Evolutionary conservation across 306 rosid species (phyloP), one percentile per base, ranked within the genome.

Genomic region (Benincasa hispida): DNA sequence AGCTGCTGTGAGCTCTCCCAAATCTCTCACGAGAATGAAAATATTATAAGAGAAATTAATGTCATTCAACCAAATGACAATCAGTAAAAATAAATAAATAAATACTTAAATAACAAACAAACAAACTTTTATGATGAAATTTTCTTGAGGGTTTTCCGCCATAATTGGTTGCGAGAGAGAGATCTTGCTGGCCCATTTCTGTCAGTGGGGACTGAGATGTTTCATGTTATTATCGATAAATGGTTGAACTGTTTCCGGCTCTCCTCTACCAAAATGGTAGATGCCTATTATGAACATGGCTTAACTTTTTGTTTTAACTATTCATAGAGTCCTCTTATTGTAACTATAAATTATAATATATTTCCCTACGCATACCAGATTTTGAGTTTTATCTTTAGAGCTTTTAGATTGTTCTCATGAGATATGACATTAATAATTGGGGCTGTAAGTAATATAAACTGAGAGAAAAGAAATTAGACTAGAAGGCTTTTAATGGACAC

Each of bases 201-300:
- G 75, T 70, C 75, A 70, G 75, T 47, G 37, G 75, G 57, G 57
- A 47, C 57, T 70, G 37, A 70, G 53, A 47, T 70, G 57, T 8
- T 70, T 70, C 75, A 70, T 70, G 57, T 70, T 70, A 70, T 70
- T 70, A 70, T 70, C 75, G 22, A 47, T 70, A 70, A 70, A 70
- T 70, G 58, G 75, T 70, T 70, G 24, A 22, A 45, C 75, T 70
- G 19, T 47, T 14, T 6, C 55, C 24, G 75, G 39, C 41, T 45
- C 41, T 45, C 57, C 75, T 70, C 75, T 70, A 47, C 57, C 57
- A 25, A 25, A 13, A 25, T 25, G 58, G 57, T 70, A 15, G 57
- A 45, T 25, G 8, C 75, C 53, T 70, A 25, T 70, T 45, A 41
- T 25, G 41, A 70, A 8, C 58, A 25, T 22, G 2, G 24, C 58